A percentile compares a stretch with the other conserved stretches of the same genome.
Conservation (phyloP, 2,329 filamentous ascomycete species). For the Rachicladosporium sp. region DNA sequence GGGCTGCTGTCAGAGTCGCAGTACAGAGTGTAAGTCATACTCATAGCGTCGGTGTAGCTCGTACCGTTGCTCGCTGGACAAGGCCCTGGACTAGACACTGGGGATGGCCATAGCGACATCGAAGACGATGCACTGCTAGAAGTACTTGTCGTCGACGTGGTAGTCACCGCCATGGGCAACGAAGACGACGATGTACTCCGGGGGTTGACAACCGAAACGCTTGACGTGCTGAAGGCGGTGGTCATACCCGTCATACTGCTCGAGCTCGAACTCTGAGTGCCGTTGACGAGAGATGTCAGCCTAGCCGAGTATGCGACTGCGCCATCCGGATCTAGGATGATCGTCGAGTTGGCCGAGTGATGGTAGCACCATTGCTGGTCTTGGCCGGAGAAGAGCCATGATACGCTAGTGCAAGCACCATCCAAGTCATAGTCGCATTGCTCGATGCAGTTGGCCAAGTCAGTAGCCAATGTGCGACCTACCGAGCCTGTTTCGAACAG, state of each 20-base stretch:
- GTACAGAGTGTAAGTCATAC: conserved; percentile 2
- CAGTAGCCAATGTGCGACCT: background rate
- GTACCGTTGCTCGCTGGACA: background rate
- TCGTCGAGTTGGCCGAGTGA: background rate
- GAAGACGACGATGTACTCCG: background rate
- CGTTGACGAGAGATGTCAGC: background rate
- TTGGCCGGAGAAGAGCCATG: conserved; percentile 1
- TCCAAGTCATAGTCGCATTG: conserved; percentile 3
- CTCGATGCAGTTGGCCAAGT: conserved; percentile 3
- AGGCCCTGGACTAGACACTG: background rate
- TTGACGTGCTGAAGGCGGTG: background rate
- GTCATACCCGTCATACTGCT: conserved; percentile 1
- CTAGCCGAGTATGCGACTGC: conserved; percentile 2
- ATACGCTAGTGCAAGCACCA: conserved; percentile 1
- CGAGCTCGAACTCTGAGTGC: conserved; percentile 1
- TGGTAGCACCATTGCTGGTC: conserved; percentile 5
- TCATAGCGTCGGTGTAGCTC: conserved; percentile 2
- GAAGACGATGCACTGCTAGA: background rate
- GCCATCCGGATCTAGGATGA: conserved; percentile 1
- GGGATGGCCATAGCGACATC: background rate
- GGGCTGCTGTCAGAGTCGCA: conserved; percentile 1
- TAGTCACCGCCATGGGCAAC: background rate
- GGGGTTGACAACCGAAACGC: background rate
- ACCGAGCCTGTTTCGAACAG: background rate
- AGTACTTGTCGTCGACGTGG: conserved; percentile 1